A percentile compares a stretch with the other conserved stretches of the same genome.
Evolutionary conservation across 768 basidiomycete genomes (phyloP).

Genomic region (Cystofilobasidium macerans): DNA sequence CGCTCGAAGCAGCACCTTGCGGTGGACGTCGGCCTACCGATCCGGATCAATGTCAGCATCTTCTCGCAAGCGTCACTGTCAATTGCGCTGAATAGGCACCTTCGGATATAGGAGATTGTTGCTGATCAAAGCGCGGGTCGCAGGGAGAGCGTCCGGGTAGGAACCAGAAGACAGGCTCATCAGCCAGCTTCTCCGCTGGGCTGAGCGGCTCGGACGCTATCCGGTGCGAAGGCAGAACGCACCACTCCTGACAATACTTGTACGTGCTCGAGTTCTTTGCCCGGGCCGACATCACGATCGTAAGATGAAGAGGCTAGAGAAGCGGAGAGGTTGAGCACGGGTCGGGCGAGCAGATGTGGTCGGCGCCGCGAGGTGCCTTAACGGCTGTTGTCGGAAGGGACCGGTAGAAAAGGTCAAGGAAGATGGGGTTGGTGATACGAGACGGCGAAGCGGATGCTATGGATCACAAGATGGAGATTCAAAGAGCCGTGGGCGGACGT

Average conservation of each 20-base stretch:
- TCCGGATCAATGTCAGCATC: no score
- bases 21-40: constrained; percentile 20
- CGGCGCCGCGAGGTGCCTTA: no score
- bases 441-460: no score
- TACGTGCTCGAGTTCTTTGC: constrained; percentile 19
- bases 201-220: neutral
- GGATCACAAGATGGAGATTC: no score
- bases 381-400: no score
- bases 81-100: constrained; percentile 4
- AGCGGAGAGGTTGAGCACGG: neutral
- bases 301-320: neutral
- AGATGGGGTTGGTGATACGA: no score
- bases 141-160: neutral
- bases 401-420: no score
- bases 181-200: neutral
- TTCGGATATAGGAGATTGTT: constrained; percentile 27
- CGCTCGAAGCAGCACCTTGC: constrained; percentile 21
- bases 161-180: neutral
- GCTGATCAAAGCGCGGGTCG: constrained; percentile 2
- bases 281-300: neutral
- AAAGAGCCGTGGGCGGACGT: no score
- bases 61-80: no score
- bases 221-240: neutral
- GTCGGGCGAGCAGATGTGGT: neutral
- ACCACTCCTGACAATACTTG: constrained; percentile 26